These are phyloP conservation scores for Chalaropsis ovoidea DNA, from an alignment of 2,329 filamentous ascomycete genomes.

Conservation along the genomic window DNA sequence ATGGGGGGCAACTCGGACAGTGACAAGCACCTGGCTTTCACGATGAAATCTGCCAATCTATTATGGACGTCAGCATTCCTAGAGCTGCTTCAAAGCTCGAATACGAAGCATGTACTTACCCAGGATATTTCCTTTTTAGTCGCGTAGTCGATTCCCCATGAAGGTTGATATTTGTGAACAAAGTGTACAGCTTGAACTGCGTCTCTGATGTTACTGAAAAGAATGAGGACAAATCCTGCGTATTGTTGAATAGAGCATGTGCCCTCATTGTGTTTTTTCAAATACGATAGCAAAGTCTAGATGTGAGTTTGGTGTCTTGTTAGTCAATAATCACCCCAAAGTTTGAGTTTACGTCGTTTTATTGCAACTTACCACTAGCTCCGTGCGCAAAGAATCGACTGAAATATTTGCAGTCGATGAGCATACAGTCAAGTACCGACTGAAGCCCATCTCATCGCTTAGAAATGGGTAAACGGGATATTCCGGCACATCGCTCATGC, in stretches of 20 bases:
- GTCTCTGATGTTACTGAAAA: conserved; percentile 9
- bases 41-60: conserved; percentile 10
- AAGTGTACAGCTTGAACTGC: conserved; percentile 7
- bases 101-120: background rate
- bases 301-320: background rate
- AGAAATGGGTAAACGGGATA: conserved; percentile 7
- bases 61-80: background rate
- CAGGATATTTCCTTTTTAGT: conserved; percentile 9
- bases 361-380: background rate
- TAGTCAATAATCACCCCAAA: background rate
- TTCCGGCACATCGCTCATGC: background rate
- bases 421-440: conserved; percentile 4
- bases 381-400: background rate
- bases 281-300: conserved; percentile 2
- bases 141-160: conserved; percentile 10
- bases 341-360: background rate
- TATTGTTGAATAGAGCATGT: conserved; percentile 10
- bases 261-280: conserved; percentile 4
- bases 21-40: conserved; percentile 17
- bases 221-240: background rate
- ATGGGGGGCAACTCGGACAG: background rate
- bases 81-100: background rate
- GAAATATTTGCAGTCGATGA: background rate
- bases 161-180: background rate
- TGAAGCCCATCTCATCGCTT: conserved; percentile 9